Evolutionary conservation across 768 basidiomycete species (phyloP).

Genomic region (Hericium erinaceus): DNA sequence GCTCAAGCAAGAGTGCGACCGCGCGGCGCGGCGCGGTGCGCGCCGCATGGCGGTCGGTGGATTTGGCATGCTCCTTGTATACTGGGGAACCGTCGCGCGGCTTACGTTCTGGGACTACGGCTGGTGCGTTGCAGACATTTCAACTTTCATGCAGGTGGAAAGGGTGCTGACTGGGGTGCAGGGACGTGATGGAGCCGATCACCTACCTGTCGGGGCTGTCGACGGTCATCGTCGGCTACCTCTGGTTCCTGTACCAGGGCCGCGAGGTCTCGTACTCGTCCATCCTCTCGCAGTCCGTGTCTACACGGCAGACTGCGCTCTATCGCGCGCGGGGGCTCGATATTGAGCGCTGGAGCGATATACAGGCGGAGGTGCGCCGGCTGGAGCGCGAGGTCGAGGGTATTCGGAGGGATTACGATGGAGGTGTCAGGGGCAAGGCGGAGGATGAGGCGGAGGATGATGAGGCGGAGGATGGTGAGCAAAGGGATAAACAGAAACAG

Average conservation of each 20-base stretch:
- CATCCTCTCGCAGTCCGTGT: slow-evolving; percentile 49
- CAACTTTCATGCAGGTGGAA: neutral
- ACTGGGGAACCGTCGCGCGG: slow-evolving; percentile 58
- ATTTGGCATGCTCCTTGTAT: slow-evolving; percentile 47
- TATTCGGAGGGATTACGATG: slow-evolving; percentile 56
- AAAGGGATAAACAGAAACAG: neutral
- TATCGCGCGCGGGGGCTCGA: slow-evolving; percentile 52
- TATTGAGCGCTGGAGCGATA: slow-evolving; percentile 50
- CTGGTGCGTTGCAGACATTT: slow-evolving; percentile 26
- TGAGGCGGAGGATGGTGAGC: slow-evolving; percentile 13
- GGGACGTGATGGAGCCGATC: slow-evolving; percentile 64
- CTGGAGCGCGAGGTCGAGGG: slow-evolving; percentile 44
- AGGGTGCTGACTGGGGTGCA: slow-evolving; percentile 11
- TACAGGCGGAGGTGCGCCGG: slow-evolving; percentile 38
- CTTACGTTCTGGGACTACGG: slow-evolving; percentile 56
- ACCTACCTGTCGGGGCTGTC: slow-evolving; percentile 58
- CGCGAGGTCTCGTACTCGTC: slow-evolving; percentile 60
- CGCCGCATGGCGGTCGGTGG: slow-evolving; percentile 48
- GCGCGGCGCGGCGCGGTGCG: slow-evolving; percentile 46
- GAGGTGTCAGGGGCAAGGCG: slow-evolving; percentile 14
- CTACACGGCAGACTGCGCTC: slow-evolving; percentile 42
- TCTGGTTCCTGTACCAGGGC: slow-evolving; percentile 55
- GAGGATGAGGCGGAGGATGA: slow-evolving; percentile 17
- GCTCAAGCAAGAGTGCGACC: slow-evolving; percentile 47
- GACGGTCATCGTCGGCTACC: slow-evolving; percentile 51